phyloP scores from a whole-genome alignment of 495 filamentous ascomycete species.

The Trichoderma gamsii region DNA sequence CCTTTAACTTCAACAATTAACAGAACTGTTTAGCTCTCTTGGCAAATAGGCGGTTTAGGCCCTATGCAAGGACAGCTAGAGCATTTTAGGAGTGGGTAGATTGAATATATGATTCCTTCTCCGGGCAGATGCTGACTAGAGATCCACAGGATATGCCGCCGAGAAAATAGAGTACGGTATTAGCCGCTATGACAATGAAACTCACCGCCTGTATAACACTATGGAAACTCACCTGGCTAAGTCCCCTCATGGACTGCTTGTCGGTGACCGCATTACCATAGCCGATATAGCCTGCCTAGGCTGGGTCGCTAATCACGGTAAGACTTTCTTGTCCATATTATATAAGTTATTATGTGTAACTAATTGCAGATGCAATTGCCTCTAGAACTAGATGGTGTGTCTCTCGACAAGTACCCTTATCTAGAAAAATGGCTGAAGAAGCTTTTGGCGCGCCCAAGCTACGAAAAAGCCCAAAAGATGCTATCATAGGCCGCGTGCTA shows the following conservation, averaged over 20 bases:
- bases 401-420: constrained; percentile 68
- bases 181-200: constrained; percentile 76
- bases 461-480: background rate
- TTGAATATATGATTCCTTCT: background rate
- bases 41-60: constrained; percentile 66
- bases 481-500: too few relatives aligned
- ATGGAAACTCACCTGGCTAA: constrained; percentile 65
- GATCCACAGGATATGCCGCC: constrained; percentile 58
- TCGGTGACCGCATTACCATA: constrained; percentile 73
- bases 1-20: background rate
- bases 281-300: constrained; percentile 80
- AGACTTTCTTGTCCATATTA: background rate
- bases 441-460: constrained; percentile 57
- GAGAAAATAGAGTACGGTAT: constrained; percentile 83
- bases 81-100: constrained; percentile 62
- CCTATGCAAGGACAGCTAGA: constrained; percentile 91
- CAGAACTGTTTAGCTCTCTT: constrained; percentile 30
- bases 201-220: constrained; percentile 70
- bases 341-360: background rate
- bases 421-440: constrained; percentile 59
- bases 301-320: constrained; percentile 48
- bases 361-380: background rate
- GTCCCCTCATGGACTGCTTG: constrained; percentile 60
- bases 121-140: background rate
- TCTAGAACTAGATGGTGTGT: constrained; percentile 63